Evolutionary conservation across 768 basidiomycete species (phyloP).

Genomic region (Cystoderma amianthinum): DNA sequence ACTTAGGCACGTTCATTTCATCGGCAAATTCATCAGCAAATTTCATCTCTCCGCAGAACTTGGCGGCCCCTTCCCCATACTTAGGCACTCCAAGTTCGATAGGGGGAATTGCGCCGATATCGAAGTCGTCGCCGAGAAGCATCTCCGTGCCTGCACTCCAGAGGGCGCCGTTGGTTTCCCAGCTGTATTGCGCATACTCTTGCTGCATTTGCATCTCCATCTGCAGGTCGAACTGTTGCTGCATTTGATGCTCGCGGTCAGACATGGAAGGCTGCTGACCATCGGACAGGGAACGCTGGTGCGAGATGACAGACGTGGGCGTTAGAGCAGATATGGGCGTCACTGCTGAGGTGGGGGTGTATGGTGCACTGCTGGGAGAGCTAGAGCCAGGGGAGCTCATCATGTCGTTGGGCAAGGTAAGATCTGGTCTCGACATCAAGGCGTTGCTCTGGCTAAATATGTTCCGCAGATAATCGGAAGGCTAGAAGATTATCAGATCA

Average conservation of each 20-base stretch:
- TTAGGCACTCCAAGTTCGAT: slow-evolving; percentile 54
- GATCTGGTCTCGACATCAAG: slow-evolving; percentile 24
- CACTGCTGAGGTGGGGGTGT: slow-evolving; percentile 35
- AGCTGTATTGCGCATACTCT: slow-evolving; percentile 27
- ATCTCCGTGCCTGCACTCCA: slow-evolving; percentile 24
- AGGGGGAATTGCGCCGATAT: slow-evolving; percentile 56
- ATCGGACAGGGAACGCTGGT: not conserved
- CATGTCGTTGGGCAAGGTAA: slow-evolving; percentile 34
- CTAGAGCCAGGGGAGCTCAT: slow-evolving; percentile 44
- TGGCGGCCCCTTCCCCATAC: slow-evolving; percentile 19
- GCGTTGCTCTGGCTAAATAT: slow-evolving; percentile 29
- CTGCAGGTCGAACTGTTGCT: slow-evolving; percentile 28
- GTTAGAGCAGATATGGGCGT: not conserved
- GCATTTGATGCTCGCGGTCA: no score
- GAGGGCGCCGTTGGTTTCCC: slow-evolving; percentile 20
- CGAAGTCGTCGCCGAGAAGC: slow-evolving; percentile 59
- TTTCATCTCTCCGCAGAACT: slow-evolving; percentile 11
- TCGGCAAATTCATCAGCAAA: no score
- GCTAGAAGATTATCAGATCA: slow-evolving; percentile 19
- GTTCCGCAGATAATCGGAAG: slow-evolving; percentile 41
- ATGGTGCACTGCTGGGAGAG: slow-evolving; percentile 37
- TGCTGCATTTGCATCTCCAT: slow-evolving; percentile 32
- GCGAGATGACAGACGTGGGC: not conserved
- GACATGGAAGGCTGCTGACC: no score
- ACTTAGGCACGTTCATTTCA: no score